Percentiles rank a stretch among this genome's conserved stretches.
Evolutionary conservation across 306 rosid genomes (phyloP).

Genomic region (Alnus glutinosa): DNA sequence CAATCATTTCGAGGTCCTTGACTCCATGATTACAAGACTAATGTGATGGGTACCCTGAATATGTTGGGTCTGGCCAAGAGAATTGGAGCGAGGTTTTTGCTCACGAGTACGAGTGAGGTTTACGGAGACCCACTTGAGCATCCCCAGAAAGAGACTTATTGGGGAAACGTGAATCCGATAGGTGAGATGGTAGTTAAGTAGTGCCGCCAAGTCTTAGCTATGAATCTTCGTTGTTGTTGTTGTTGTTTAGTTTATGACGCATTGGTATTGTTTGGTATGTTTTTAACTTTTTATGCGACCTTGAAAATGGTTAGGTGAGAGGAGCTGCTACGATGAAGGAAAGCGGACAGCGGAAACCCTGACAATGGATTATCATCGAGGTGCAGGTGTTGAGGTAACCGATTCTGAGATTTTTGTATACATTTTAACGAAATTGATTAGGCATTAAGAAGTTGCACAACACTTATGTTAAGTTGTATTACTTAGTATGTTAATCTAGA

Average conservation of each 20-base stretch:
- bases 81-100: conserved; percentile 90
- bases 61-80: conserved; percentile 97
- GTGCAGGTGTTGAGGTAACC: conserved; percentile 90
- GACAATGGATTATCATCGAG: conserved; percentile 96
- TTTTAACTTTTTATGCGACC: background rate
- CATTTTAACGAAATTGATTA: background rate
- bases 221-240: conserved; percentile 2
- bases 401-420: conserved; percentile 9
- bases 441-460: background rate
- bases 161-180: conserved; percentile 98
- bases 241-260: background rate
- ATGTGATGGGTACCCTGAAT: conserved; percentile 97
- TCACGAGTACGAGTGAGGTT: conserved; percentile 96
- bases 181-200: conserved; percentile 48
- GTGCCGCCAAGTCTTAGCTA: background rate
- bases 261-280: conserved; percentile 1
- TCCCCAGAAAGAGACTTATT: conserved; percentile 96
- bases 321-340: conserved; percentile 98
- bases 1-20: conserved; percentile 43
- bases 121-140: conserved; percentile 97
- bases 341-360: conserved; percentile 95
- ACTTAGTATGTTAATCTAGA: background rate
- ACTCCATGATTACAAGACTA: conserved; percentile 78
- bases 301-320: conserved; percentile 61
- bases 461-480: background rate